Base-by-base conservation (phyloP, 2,329 filamentous ascomycete species). In the Penicillium nordicum region DNA sequence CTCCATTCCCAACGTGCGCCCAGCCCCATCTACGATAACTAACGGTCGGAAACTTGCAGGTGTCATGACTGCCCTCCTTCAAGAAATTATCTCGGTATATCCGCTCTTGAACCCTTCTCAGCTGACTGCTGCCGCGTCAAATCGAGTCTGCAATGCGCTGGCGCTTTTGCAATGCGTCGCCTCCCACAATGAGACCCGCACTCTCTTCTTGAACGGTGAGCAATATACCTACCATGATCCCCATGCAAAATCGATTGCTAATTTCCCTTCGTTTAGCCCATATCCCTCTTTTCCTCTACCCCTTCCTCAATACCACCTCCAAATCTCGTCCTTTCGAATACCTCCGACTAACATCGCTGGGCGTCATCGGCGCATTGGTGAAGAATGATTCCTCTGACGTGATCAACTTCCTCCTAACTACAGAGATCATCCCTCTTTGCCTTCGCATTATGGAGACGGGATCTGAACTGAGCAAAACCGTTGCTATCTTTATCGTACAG, bases 321-420 rank as follows among this genome's bases (percentile, higher is more conserved):
- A 99, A 99, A 76, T 97, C 92, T 32, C 86, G 94, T 51, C 94
- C 94, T 0, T 99, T 97, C 73, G 94, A 99, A 75, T 99, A 99
- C 72, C 84, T 99, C 51, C 91, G 94, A 50, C 84, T 99, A 34
- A 99, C 94, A 0, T 97, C 92, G 18, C 84, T 99, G 23, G 94
- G 94, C 52, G 94, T 99, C 30, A 97, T 99, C 64, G 94, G 94
- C 55, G 94, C 94, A 1, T 81, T 99, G 44, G 94, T 99, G 58
- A 99, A 99, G 83, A 99, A 99, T 71, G 94, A 99, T 77, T 97
- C 92, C 3, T 93, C 90, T 18, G 94, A 97, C 71, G 94, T 97
- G 58, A 99, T 99, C 80, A 97, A 97, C 80, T 99, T 99, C 73
- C 87, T 99, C 52, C 82, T 99, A 47, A 97, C 94, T 1, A 99